Percentiles rank a stretch among this genome's conserved stretches.
Conservation (phyloP, 768 basidiomycete genomes). For the Termitomyces sp. region DNA sequence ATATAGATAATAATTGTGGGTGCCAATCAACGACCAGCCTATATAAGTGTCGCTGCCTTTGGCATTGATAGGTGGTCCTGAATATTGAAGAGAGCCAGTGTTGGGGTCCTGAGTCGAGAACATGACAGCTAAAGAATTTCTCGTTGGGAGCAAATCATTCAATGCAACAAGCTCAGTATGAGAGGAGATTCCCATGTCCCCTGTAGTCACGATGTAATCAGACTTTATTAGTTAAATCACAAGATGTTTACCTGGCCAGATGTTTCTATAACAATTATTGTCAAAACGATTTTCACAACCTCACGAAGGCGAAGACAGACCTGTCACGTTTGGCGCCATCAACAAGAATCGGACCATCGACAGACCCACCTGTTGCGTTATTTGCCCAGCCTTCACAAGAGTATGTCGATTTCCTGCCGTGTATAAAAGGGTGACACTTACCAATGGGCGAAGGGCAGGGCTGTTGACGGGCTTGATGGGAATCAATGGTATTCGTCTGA, state of each 20-base stretch:
- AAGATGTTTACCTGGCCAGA: conserved; percentile 17
- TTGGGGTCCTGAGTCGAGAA: conserved; percentile 38
- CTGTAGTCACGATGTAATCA: conserved; percentile 6
- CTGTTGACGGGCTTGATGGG: conserved; percentile 26
- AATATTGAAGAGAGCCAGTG: conserved; percentile 41
- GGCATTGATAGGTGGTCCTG: conserved; percentile 31
- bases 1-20: conserved; percentile 36
- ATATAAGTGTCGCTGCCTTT: conserved; percentile 39
- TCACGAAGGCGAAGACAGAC: conserved; percentile 15
- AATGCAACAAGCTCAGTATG: conserved; percentile 30
- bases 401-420: not conserved
- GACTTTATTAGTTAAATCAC: too few relatives aligned
- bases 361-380: conserved; percentile 40
- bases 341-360: conserved; percentile 44
- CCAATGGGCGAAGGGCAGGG: conserved; percentile 21
- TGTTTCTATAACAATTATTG: conserved; percentile 16
- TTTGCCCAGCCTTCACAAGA: conserved; percentile 35
- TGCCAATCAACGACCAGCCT: conserved; percentile 42
- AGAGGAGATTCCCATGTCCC: conserved; percentile 37
- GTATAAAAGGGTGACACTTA: not conserved
- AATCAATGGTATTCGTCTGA: conserved; percentile 41
- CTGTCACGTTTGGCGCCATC: conserved; percentile 50
- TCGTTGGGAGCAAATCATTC: conserved; percentile 30
- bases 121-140: conserved; percentile 44
- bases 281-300: not conserved